These are phyloP conservation scores for Melampsora larici-populina DNA, from an alignment of 1,284 basidiomycete genomes.

Conservation along the genomic window DNA sequence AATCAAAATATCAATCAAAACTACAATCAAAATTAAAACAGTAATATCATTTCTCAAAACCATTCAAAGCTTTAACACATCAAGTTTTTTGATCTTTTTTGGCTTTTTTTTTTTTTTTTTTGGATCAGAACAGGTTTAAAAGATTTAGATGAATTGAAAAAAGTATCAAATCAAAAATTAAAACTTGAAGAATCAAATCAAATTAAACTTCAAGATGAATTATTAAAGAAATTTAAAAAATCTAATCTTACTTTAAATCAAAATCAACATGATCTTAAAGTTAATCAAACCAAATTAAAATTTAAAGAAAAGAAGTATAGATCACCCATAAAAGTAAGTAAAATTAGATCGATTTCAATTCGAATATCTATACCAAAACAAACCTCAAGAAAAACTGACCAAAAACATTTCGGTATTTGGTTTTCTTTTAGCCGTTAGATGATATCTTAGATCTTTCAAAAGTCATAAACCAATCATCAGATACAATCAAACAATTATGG, in stretches of 20 bases:
- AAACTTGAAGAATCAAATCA: slow-evolving; percentile 14
- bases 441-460: slow-evolving; percentile 73
- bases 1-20: too few relatives aligned
- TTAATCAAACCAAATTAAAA: too few relatives aligned
- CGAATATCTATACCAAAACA: too few relatives aligned
- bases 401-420: not conserved
- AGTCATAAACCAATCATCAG: slow-evolving; percentile 68
- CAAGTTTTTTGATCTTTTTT: too few relatives aligned
- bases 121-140: slow-evolving; percentile 18
- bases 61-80: too few relatives aligned
- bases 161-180: slow-evolving; percentile 10
- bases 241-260: not conserved
- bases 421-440: slow-evolving; percentile 71
- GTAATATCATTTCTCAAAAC: too few relatives aligned
- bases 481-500: slow-evolving; percentile 76
- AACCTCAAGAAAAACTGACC: too few relatives aligned
- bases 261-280: not conserved
- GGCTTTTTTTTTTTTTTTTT: too few relatives aligned
- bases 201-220: slow-evolving; percentile 26
- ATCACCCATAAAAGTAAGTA: slow-evolving; percentile 37
- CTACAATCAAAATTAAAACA: too few relatives aligned
- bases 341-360: too few relatives aligned
- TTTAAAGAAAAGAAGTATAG: slow-evolving; percentile 23
- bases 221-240: slow-evolving; percentile 20
- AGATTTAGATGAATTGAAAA: slow-evolving; percentile 33